Conservation (phyloP, 805 yeast genomes). For the Zygosaccharomyces kombuchaensis region DNA sequence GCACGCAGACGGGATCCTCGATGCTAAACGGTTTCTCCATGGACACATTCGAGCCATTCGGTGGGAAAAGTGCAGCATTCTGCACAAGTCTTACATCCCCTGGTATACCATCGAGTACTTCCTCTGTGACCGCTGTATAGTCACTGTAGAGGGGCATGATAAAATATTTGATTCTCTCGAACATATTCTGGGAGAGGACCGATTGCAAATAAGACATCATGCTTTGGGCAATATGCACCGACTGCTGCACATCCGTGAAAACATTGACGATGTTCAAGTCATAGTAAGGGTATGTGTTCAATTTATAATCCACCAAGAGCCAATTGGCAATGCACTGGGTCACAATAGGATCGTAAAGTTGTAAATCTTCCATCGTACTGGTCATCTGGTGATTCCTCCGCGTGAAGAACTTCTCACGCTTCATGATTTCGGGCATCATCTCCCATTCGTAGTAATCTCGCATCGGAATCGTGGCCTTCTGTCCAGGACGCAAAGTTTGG, state of each 20-base stretch:
- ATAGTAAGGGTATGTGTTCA: conserved; percentile 61
- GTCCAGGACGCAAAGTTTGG: conserved; percentile 7
- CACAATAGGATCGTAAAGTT: conserved; percentile 16
- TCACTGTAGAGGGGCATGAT: conserved; percentile 30
- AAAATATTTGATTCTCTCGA: conserved; percentile 23
- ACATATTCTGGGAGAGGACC: conserved; percentile 19
- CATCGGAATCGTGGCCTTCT: conserved; percentile 12
- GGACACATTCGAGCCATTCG: conserved; percentile 2
- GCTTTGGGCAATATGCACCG: conserved; percentile 17
- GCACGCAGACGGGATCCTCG: conserved; percentile 30
- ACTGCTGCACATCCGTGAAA: conserved; percentile 27
- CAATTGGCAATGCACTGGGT: conserved; percentile 59
- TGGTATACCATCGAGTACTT: conserved; percentile 16
- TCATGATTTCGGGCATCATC: conserved; percentile 16
- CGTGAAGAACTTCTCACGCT: conserved; percentile 18
- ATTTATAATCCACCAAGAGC: conserved; percentile 63
- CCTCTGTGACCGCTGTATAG: conserved; percentile 2
- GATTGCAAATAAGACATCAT: conserved; percentile 21
- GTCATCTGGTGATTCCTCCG: conserved; percentile 1
- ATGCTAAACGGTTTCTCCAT: conserved; percentile 14
- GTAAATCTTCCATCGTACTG: conserved; percentile 5
- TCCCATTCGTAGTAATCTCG: conserved; percentile 19
- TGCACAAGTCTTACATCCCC: conserved; percentile 20
- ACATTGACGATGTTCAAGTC: conserved; percentile 45
- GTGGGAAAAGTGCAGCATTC: conserved; percentile 15